A percentile compares a stretch with the other conserved stretches of the same genome.
These are phyloP conservation scores for Heliocybe sulcata DNA, from an alignment of 1,284 basidiomycete species.

Conservation along the genomic window DNA sequence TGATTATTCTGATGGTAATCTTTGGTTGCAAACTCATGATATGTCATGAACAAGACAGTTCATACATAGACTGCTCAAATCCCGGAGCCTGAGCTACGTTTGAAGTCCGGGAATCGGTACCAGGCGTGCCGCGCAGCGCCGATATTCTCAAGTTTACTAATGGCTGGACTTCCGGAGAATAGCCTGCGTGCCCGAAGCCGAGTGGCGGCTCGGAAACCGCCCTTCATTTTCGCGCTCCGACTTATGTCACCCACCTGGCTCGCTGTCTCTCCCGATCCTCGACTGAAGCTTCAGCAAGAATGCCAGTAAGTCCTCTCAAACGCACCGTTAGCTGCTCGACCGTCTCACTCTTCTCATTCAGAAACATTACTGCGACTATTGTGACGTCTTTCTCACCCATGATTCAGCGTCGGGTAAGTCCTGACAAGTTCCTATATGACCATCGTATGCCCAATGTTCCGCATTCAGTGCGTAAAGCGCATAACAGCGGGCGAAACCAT, in stretches of 20 bases:
- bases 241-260: background rate
- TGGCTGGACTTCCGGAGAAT: background rate
- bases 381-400: slow-evolving; percentile 87
- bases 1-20: no score
- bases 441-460: background rate
- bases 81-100: no score
- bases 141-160: no score
- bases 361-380: slow-evolving; percentile 93
- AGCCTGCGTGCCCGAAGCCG: no score
- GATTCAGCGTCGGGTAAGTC: slow-evolving; percentile 77
- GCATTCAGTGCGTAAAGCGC: slow-evolving; percentile 85
- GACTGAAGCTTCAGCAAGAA: background rate
- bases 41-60: no score
- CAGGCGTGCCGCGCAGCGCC: no score
- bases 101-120: no score
- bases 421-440: background rate
- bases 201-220: background rate
- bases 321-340: slow-evolving; percentile 4
- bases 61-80: no score
- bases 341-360: slow-evolving; percentile 18
- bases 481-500: slow-evolving; percentile 96
- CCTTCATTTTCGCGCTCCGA: background rate
- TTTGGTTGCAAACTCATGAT: no score
- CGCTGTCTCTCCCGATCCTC: background rate
- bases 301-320: slow-evolving; percentile 1